phyloP scores from a whole-genome alignment of 192 early-diverging fungal genomes.

The Powellomyces hirtus region DNA sequence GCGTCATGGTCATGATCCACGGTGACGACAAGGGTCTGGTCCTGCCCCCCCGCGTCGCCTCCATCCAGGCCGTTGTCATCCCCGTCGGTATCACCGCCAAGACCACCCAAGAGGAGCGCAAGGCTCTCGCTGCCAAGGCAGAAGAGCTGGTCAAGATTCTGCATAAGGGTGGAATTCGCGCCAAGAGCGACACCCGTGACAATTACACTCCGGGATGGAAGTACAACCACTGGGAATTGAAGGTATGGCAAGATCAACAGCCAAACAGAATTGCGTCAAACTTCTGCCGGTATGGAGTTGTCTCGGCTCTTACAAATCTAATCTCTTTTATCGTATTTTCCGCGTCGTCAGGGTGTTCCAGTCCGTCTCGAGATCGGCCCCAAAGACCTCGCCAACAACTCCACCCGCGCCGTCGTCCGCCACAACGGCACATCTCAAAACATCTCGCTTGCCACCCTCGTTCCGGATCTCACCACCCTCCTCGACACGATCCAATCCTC shows the following conservation, averaged over 20 bases:
- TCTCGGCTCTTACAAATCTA: too few relatives aligned
- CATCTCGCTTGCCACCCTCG: slow-evolving; percentile 63
- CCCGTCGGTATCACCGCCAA: slow-evolving; percentile 92
- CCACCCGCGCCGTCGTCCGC: slow-evolving; percentile 78
- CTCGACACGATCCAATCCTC: slow-evolving; percentile 82
- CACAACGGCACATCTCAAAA: slow-evolving; percentile 67
- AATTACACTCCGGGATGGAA: slow-evolving; percentile 94
- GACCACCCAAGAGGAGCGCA: slow-evolving; percentile 72
- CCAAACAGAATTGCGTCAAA: too few relatives aligned
- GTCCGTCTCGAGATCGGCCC: slow-evolving; percentile 96
- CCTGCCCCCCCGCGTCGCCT: slow-evolving; percentile 89
- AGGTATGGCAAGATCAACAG: too few relatives aligned
- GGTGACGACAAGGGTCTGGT: slow-evolving; percentile 99
- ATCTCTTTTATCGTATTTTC: too few relatives aligned
- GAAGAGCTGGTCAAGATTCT: slow-evolving; percentile 67
- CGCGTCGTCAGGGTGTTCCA: slow-evolving; percentile 90
- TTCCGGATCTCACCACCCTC: slow-evolving; percentile 52
- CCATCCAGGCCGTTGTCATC: slow-evolving; percentile 86
- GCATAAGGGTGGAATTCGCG: slow-evolving; percentile 71
- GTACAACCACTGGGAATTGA: slow-evolving; percentile 99
- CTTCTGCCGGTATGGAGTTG: too few relatives aligned
- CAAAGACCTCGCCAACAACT: slow-evolving; percentile 83
- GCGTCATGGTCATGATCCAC: slow-evolving; percentile 99
- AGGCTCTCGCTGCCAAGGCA: slow-evolving; percentile 63
- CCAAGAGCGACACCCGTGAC: slow-evolving; percentile 75